These are phyloP conservation scores for Pichia inconspicua DNA, from an alignment of 1,139 yeast species.

Conservation along the genomic window DNA sequence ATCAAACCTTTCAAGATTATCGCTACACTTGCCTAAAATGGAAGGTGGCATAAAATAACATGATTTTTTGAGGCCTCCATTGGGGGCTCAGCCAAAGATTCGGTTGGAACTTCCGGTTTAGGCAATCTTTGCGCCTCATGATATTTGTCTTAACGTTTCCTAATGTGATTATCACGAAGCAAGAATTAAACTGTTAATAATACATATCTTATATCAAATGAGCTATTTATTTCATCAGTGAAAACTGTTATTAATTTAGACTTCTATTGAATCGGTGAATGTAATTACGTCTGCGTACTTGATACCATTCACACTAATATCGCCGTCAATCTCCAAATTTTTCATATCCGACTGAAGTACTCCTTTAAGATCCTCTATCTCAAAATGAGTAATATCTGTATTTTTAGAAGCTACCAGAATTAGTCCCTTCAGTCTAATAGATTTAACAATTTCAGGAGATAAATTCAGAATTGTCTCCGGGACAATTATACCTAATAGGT, in stretches of 20 bases:
- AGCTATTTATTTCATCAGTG: background rate
- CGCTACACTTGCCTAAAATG: conserved; percentile 5
- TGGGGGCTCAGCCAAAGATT: background rate
- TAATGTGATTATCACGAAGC: background rate
- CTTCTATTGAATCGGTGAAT: conserved; percentile 63
- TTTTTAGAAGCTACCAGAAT: conserved; percentile 64
- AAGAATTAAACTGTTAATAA: background rate
- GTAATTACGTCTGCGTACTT: conserved; percentile 58
- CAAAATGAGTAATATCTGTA: conserved; percentile 12
- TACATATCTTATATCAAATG: background rate
- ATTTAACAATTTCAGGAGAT: conserved; percentile 69
- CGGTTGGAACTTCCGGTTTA: background rate
- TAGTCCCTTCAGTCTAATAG: conserved; percentile 74
- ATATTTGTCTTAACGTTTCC: no score
- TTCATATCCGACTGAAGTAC: conserved; percentile 7
- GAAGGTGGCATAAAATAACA: conserved; percentile 5
- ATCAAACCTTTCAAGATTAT: background rate
- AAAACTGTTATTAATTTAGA: conserved; percentile 30
- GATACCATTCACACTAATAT: conserved; percentile 67
- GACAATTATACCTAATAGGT: conserved; percentile 74
- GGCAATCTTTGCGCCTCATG: background rate
- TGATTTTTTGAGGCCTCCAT: background rate
- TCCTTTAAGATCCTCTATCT: conserved; percentile 8
- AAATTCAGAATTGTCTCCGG: conserved; percentile 62
- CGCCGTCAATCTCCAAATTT: conserved; percentile 31